These are phyloP conservation scores for Parafenestella ontariensis DNA, from an alignment of 2,329 filamentous ascomycete species.

Conservation along the genomic window DNA sequence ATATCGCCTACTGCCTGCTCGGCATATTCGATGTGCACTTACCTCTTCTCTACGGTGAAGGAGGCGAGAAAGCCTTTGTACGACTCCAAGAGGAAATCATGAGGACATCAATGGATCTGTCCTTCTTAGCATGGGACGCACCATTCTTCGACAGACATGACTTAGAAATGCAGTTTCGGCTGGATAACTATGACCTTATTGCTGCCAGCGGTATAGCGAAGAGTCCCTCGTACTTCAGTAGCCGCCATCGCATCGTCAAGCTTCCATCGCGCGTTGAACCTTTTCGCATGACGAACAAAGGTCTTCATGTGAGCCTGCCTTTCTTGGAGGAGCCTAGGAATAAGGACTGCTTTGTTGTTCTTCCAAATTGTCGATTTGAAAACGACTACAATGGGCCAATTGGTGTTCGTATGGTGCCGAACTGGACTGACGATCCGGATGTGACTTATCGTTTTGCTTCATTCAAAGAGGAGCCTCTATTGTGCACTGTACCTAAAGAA, in stretches of 20 bases:
- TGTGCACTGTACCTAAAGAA: neutral
- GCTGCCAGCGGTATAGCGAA: neutral
- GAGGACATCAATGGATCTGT: neutral
- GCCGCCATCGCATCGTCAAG: neutral
- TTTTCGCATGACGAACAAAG: constrained; percentile 8
- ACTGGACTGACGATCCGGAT: too few species aligned
- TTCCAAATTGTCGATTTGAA: neutral
- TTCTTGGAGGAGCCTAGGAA: neutral
- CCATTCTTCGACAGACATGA: neutral
- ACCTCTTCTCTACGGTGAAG: constrained; percentile 17
- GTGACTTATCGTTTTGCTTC: too few species aligned
- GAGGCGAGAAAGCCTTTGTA: constrained; percentile 6
- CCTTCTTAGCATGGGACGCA: neutral
- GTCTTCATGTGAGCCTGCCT: constrained; percentile 1
- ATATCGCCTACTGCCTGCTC: constrained; percentile 22
- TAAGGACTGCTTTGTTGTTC: neutral
- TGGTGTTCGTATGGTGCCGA: neutral
- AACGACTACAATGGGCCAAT: neutral
- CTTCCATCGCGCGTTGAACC: neutral
- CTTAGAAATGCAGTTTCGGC: neutral
- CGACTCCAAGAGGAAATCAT: constrained; percentile 11
- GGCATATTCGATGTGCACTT: constrained; percentile 24
- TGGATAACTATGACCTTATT: too few species aligned
- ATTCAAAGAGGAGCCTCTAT: too few species aligned
- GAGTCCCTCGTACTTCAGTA: neutral